phyloP scores from a whole-genome alignment of 164 flowering plant genomes.

The Euptelea pleiosperma region DNA sequence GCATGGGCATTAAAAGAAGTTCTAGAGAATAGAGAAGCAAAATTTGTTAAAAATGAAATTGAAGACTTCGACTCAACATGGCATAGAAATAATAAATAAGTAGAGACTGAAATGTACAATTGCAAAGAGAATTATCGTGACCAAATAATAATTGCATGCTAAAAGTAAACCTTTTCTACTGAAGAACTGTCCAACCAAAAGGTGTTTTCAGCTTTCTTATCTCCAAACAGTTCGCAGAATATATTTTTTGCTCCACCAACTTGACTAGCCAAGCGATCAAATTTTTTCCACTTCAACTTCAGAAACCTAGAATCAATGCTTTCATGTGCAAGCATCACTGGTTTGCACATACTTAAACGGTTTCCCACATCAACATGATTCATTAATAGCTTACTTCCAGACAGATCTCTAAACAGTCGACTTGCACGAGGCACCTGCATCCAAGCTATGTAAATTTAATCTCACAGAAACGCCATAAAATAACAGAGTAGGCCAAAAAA shows the following conservation, averaged over 20 bases:
- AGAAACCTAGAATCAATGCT: slow-evolving; percentile 32
- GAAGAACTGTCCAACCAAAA: slow-evolving; percentile 98
- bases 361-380: slow-evolving; percentile 16
- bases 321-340: slow-evolving; percentile 15
- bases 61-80: too few relatives aligned
- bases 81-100: too few relatives aligned
- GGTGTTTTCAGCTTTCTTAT: slow-evolving; percentile 58
- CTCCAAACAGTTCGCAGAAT: slow-evolving; percentile 68
- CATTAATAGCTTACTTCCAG: slow-evolving; percentile 14
- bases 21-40: too few relatives aligned
- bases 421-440: slow-evolving; percentile 57
- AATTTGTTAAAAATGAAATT: too few relatives aligned
- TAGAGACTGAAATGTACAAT: not conserved
- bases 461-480: slow-evolving; percentile 24
- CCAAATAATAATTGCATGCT: slow-evolving; percentile 1
- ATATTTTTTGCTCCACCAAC: slow-evolving; percentile 82
- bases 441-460: slow-evolving; percentile 52
- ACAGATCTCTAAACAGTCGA: slow-evolving; percentile 24
- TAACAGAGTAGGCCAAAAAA: slow-evolving; percentile 1
- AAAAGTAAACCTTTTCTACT: slow-evolving; percentile 60
- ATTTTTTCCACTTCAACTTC: slow-evolving; percentile 74
- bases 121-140: not conserved
- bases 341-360: slow-evolving; percentile 18
- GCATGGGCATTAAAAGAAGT: too few relatives aligned
- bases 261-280: slow-evolving; percentile 47